phyloP scores from a whole-genome alignment of 2,329 filamentous ascomycete genomes.

The Aspergillus glaucus region DNA sequence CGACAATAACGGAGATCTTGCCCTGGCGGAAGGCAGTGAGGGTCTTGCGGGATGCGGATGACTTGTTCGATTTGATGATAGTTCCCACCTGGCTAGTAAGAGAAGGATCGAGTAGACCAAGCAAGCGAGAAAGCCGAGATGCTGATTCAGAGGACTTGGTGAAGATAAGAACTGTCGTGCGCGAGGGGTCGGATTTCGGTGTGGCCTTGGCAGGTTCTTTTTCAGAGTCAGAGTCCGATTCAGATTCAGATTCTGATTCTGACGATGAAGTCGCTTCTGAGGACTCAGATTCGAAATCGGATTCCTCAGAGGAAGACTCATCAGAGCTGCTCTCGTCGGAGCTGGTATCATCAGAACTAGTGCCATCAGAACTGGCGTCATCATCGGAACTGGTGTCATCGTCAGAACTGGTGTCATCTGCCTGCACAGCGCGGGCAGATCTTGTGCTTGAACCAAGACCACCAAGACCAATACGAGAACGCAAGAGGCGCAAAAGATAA shows the following conservation, averaged over 20 bases:
- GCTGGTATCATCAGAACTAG: constrained; percentile 25
- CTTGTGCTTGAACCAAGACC: constrained; percentile 15
- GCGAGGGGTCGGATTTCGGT: constrained; percentile 31
- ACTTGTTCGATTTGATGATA: constrained; percentile 72
- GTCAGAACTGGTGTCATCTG: constrained; percentile 12
- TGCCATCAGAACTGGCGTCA: constrained; percentile 10
- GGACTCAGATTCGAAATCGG: constrained; percentile 18
- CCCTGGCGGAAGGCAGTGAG: constrained; percentile 59
- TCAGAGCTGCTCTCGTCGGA: constrained; percentile 33
- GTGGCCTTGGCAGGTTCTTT: constrained; percentile 8
- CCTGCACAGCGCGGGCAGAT: constrained; percentile 3
- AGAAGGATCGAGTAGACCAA: constrained; percentile 59
- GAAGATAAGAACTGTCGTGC: constrained; percentile 64
- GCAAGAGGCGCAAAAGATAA: constrained; percentile 72
- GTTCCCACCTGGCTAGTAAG: constrained; percentile 57
- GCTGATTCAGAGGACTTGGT: constrained; percentile 86
- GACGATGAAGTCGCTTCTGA: neutral
- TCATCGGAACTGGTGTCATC: constrained; percentile 13
- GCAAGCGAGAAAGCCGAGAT: constrained; percentile 74
- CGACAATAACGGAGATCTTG: constrained; percentile 68
- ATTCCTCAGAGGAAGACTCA: constrained; percentile 25
- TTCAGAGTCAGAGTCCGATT: constrained; percentile 15
- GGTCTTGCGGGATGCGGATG: constrained; percentile 60
- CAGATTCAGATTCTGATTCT: constrained; percentile 20
- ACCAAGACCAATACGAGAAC: constrained; percentile 29